phyloP scores from a whole-genome alignment of 495 filamentous ascomycete species.

The Poronia punctata region DNA sequence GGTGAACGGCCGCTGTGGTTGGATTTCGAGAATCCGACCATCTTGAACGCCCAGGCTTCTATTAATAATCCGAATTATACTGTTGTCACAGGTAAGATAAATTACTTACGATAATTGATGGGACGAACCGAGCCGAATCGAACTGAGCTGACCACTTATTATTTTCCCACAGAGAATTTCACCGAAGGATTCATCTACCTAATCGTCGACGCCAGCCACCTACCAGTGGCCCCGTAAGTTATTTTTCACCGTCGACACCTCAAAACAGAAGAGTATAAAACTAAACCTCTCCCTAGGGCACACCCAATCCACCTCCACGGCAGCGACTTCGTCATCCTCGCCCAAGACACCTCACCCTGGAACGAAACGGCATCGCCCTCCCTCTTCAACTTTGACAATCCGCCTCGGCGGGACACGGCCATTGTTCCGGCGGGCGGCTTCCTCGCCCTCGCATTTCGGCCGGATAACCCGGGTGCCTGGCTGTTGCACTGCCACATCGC shows the following conservation, averaged over 20 bases:
- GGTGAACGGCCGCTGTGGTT: conserved; percentile 13
- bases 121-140: too few species aligned
- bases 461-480: conserved; percentile 44
- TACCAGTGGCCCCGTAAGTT: conserved; percentile 40
- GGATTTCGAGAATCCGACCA: conserved; percentile 17
- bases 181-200: conserved; percentile 31
- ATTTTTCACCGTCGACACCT: conserved; percentile 44
- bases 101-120: neutral
- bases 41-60: conserved; percentile 3
- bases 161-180: neutral
- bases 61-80: conserved; percentile 1
- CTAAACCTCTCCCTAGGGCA: conserved; percentile 19
- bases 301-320: conserved; percentile 43
- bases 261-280: neutral
- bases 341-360: conserved; percentile 24
- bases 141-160: too few species aligned
- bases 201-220: conserved; percentile 53
- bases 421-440: conserved; percentile 30
- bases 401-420: conserved; percentile 51
- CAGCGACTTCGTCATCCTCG: conserved; percentile 47
- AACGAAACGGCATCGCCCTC: conserved; percentile 5
- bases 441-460: conserved; percentile 39
- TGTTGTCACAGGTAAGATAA: neutral
- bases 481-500: conserved; percentile 44
- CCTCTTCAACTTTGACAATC: conserved; percentile 33